Conservation (phyloP, 2,329 filamentous ascomycete species). For the Calonectria multiphialidica region DNA sequence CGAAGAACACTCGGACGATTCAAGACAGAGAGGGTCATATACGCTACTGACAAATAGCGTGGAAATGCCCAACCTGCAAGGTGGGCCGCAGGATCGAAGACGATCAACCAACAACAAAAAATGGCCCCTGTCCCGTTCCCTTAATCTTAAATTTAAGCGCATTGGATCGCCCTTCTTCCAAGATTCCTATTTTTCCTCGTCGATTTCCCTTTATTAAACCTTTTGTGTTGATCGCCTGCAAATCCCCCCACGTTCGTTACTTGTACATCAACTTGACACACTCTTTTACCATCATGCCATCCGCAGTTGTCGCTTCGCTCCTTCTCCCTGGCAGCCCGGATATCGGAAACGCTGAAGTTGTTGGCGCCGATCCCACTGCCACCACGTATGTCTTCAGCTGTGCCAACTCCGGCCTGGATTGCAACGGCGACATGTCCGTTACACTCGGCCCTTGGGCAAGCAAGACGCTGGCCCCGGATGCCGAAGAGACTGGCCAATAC, state of each 20-base stretch:
- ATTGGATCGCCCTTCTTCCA: background rate
- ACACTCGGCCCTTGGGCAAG: constrained; percentile 27
- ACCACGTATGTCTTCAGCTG: constrained; percentile 17
- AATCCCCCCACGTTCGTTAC: background rate
- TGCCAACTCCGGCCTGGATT: background rate
- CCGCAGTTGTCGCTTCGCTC: background rate
- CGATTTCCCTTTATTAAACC: background rate
- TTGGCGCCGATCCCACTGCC: background rate
- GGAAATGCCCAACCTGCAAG: background rate
- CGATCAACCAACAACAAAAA: background rate
- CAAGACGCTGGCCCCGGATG: constrained; percentile 21
- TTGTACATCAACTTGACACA: background rate
- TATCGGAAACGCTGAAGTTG: background rate
- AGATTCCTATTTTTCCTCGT: background rate
- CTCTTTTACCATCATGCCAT: background rate
- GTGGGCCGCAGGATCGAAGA: background rate
- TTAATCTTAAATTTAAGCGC: background rate
- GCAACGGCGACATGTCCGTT: constrained; percentile 1
- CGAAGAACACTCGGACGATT: too few species aligned
- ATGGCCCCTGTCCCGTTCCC: background rate
- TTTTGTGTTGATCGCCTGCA: background rate
- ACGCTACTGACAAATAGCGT: background rate
- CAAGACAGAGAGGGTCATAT: too few species aligned
- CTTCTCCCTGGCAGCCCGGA: background rate
- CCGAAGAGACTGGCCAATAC: constrained; percentile 17